Evolutionary conservation across 495 filamentous ascomycete species (phyloP).

Genomic region (Talaromyces proteolyticus): DNA sequence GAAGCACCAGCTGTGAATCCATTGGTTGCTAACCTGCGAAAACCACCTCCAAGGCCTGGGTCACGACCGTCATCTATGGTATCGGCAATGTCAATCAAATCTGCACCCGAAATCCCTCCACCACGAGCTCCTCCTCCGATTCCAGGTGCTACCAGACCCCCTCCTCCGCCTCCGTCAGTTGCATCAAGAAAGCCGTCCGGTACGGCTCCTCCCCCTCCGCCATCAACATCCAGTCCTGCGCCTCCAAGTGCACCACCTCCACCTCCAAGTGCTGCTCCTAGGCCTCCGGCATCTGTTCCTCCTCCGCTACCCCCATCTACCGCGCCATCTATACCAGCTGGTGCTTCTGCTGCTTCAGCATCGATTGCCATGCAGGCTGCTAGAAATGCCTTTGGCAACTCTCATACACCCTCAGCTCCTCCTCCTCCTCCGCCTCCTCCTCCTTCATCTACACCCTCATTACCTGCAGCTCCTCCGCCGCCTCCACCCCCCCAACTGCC

Average conservation of each 20-base stretch:
- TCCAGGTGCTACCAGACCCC: constrained; percentile 45
- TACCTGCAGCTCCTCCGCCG: constrained; percentile 41
- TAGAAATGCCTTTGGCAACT: constrained; percentile 41
- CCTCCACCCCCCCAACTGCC: constrained; percentile 41
- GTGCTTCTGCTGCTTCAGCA: constrained; percentile 13
- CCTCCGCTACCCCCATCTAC: constrained; percentile 33
- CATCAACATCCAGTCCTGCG: too few relatives aligned
- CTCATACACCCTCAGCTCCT: constrained; percentile 46
- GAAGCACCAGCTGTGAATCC: constrained; percentile 47
- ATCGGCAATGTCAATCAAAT: constrained; percentile 41
- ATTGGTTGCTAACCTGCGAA: constrained; percentile 55
- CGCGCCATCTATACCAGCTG: constrained; percentile 35
- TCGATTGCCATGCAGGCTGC: constrained; percentile 44
- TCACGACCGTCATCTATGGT: constrained; percentile 45
- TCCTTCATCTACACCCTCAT: constrained; percentile 37
- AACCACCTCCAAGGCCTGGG: constrained; percentile 43
- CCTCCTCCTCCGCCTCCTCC: constrained; percentile 50
- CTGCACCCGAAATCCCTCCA: constrained; percentile 45
- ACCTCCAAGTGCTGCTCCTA: constrained; percentile 32
- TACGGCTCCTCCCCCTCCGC: constrained; percentile 29
- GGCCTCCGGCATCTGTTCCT: constrained; percentile 31
- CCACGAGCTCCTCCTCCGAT: constrained; percentile 64
- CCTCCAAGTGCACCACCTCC: constrained; percentile 28
- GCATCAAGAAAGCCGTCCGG: constrained; percentile 25
- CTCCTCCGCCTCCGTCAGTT: constrained; percentile 32